Evolutionary conservation across 108 stramenopile species (phyloP), one percentile per base, ranked within the genome.

Genomic region (Stephanodiscus minutulus): DNA sequence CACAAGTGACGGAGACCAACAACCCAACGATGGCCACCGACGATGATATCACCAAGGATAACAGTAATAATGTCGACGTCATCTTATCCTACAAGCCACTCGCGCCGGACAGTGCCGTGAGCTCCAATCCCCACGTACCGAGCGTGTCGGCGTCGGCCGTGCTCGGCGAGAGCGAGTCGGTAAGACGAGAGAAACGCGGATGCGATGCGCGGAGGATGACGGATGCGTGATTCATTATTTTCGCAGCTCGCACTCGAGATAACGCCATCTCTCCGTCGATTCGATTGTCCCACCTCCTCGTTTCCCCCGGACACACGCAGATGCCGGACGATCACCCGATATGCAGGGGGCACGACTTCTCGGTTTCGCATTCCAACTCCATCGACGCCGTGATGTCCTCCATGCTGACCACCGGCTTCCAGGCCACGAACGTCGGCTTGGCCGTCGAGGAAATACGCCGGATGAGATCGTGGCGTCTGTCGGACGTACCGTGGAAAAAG

Each of bases 401-500:
- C 39, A 68, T 96, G 83, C 70, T 80, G 33, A 57, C 84, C 88
- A 96, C 96, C 4, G 96, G 99, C 27, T 96, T 97, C 72, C 97
- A 99, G 78, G 98, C 98, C 33, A 98, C 97, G 36, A 96, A 99
- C 70, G 58, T 99, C 39, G 98, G 84, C 27, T 71, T 88, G 53
- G 99, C 99, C 8, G 79, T 98, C 10, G 85, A 98, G 29, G 97
- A 98, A 77, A 91, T 99, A 24, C 81, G 87, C 29, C 75, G 93
- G 43, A 99, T 99, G 99, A 82, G 97, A 61, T 65, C 60, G 21
- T 99, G 98, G 98, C 78, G 99, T 37, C 83, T 99, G 36, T 84
- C 79, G 64, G 90, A 98, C 66, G 82, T 77, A 13, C 85, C 87
- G 50, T 86, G 87, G 59, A 84, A 86, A 35, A 86, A 88, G 47